Evolutionary conservation across 257 asterid species (phyloP), one percentile per base, ranked within the genome.

Genomic region (Rubia yunnanensis): DNA sequence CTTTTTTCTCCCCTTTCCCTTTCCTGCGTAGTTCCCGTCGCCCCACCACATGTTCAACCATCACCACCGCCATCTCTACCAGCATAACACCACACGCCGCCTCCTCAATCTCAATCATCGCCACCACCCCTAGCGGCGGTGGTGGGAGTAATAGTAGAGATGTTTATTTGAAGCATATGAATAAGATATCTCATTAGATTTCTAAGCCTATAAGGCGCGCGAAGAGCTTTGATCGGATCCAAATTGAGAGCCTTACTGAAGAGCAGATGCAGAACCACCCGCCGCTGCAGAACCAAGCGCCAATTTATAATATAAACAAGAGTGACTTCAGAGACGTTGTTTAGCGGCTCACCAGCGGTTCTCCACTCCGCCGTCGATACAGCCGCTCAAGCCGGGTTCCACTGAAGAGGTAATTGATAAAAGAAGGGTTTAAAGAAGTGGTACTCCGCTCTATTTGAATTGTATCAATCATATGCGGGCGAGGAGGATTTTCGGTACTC

Each of bases 241-340:
- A 48, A 17, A 70, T 30, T 34, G 77, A 78, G 23, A 53, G 63
- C 48, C 64, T 48, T 27, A 22, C 59, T 5, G 71, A 22, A 15
- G 75, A 41, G 50, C 70, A 20, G 74, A 22, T 6, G 18, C 46
- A 44, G 13, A 63, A 65, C 20, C 61, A 67, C 30, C 53, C 60
- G 65, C 80, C 60, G 39, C 79, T 57, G 50, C 79, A 70, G 77
- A 75, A 73, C 24, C 97, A 87, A 63, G 96, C 97, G 10, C 97
- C 97, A 62, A 96, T 90, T 14, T 90, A 88, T 74, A 90, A 88
- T 75, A 88, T 90, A 30, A 90, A 83, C 76, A 90, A 88, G 74
- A 84, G 79, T 66, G 96, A 90, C 72, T 90, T 90, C 73, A 87
- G 96, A 2, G 92, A 88, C 58, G 92, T 90, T 26, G 97, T 90